A percentile compares a stretch with the other conserved stretches of the same genome.
These are phyloP conservation scores for Septoria petroselini DNA, from an alignment of 2,329 filamentous ascomycete genomes.

Conservation along the genomic window DNA sequence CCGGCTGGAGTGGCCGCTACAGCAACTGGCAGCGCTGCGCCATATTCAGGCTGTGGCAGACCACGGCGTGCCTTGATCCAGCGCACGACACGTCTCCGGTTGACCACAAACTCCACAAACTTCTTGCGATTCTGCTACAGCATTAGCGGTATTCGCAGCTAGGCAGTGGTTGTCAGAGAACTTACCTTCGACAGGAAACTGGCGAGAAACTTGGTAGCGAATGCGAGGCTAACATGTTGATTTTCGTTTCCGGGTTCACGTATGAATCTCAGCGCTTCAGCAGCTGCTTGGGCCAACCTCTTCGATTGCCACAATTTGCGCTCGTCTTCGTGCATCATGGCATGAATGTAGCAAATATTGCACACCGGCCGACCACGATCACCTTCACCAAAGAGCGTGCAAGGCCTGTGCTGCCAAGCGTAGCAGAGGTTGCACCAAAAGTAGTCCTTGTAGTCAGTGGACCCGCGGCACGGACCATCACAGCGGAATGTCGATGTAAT, in stretches of 20 bases:
- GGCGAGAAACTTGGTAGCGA: constrained; percentile 14
- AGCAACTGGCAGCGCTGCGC: neutral
- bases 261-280: constrained; percentile 20
- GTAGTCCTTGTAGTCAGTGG: constrained; percentile 17
- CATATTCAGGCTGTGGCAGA: neutral
- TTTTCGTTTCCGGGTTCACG: constrained; percentile 14
- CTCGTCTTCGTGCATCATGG: constrained; percentile 41
- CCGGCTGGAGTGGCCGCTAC: neutral
- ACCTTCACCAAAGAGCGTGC: constrained; percentile 23
- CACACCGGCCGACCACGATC: constrained; percentile 25
- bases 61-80: constrained; percentile 10
- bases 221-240: constrained; percentile 9
- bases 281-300: constrained; percentile 16
- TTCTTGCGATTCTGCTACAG: constrained; percentile 11
- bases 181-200: constrained; percentile 21
- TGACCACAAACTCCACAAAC: constrained; percentile 16
- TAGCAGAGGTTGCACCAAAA: constrained; percentile 24
- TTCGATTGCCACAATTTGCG: constrained; percentile 48
- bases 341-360: constrained; percentile 24
- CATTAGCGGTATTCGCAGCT: constrained; percentile 8
- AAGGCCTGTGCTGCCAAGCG: constrained; percentile 27
- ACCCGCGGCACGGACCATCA: constrained; percentile 25
- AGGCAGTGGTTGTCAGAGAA: neutral
- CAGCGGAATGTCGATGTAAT: constrained; percentile 24
- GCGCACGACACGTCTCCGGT: constrained; percentile 9